Conservation (phyloP, 106 monocot species). For the Amphibolis antarctica region DNA sequence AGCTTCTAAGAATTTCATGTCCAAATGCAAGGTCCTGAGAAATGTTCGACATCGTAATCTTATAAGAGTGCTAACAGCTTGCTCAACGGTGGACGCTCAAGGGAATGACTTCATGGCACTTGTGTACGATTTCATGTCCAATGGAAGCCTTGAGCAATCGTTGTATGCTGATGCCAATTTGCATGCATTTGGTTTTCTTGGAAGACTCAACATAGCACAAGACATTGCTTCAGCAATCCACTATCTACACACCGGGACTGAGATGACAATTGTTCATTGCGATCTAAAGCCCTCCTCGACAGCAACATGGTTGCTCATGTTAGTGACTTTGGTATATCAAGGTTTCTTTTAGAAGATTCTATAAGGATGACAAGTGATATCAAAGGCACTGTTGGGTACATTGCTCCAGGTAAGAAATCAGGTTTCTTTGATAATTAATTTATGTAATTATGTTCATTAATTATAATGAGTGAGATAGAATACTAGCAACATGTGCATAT, state of each 20-base stretch:
- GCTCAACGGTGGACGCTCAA: too few relatives aligned
- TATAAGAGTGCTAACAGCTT: too few relatives aligned
- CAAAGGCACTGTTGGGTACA: not conserved
- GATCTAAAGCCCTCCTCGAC: not conserved
- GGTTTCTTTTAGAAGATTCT: not conserved
- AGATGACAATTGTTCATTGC: not conserved
- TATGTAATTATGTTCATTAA: not conserved
- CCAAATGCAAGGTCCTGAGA: too few relatives aligned
- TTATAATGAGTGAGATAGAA: not conserved
- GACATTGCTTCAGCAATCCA: not conserved
- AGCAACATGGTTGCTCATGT: not conserved
- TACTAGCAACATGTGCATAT: too few relatives aligned
- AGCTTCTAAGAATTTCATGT: too few relatives aligned
- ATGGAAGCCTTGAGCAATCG: too few relatives aligned
- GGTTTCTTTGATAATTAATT: not conserved
- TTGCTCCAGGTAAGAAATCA: not conserved
- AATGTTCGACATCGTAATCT: too few relatives aligned
- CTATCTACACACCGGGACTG: not conserved
- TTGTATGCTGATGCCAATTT: too few relatives aligned
- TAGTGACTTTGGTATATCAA: not conserved
- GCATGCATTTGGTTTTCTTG: too few relatives aligned
- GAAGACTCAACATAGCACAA: not conserved
- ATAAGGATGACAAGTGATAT: not conserved
- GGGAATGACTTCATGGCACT: too few relatives aligned
- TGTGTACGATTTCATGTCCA: too few relatives aligned